Evolutionary conservation across 176 grass and related monocot species (phyloP).

Genomic region (Raddia guianensis): DNA sequence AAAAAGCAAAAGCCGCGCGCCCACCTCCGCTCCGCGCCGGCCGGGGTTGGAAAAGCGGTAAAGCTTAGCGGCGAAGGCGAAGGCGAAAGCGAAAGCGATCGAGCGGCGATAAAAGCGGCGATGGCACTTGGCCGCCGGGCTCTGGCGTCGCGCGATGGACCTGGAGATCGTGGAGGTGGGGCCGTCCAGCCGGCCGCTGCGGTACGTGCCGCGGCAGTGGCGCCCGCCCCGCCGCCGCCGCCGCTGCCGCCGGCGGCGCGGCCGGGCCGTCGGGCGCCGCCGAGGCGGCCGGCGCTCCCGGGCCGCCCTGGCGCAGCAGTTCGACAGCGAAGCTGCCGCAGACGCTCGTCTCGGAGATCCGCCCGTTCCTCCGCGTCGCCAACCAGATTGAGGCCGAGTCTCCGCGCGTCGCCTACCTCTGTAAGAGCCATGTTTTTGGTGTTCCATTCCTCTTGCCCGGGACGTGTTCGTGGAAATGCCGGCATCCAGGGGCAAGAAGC

Average conservation of each 20-base stretch:
- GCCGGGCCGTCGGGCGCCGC: not conserved
- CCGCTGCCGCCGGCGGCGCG: not conserved
- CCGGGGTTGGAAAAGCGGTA: slow-evolving; percentile 30
- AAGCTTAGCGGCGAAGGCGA: slow-evolving; percentile 77
- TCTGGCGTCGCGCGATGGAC: slow-evolving; percentile 35
- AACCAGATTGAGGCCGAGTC: slow-evolving; percentile 75
- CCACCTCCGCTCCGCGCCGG: not conserved
- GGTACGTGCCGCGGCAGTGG: slow-evolving; percentile 33
- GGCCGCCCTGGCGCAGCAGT: slow-evolving; percentile 36
- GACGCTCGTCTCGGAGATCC: slow-evolving; percentile 69
- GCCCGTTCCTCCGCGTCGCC: slow-evolving; percentile 85
- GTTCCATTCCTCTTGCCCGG: not conserved
- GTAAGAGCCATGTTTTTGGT: slow-evolving; percentile 41
- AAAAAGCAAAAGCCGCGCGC: slow-evolving; percentile 42
- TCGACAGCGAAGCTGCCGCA: slow-evolving; percentile 88
- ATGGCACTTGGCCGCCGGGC: slow-evolving; percentile 32
- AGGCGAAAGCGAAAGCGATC: not conserved
- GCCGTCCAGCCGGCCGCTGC: slow-evolving; percentile 45
- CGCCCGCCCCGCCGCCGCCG: slow-evolving; percentile 40
- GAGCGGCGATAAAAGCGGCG: slow-evolving; percentile 2
- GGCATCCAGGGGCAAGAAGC: not conserved
- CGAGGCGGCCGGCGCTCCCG: not conserved
- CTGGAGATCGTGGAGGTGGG: slow-evolving; percentile 70
- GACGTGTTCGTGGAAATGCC: slow-evolving; percentile 48
- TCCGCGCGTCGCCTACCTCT: slow-evolving; percentile 92